These are phyloP conservation scores for Amphirosellinia nigrospora DNA, from an alignment of 495 filamentous ascomycete genomes.

Conservation along the genomic window DNA sequence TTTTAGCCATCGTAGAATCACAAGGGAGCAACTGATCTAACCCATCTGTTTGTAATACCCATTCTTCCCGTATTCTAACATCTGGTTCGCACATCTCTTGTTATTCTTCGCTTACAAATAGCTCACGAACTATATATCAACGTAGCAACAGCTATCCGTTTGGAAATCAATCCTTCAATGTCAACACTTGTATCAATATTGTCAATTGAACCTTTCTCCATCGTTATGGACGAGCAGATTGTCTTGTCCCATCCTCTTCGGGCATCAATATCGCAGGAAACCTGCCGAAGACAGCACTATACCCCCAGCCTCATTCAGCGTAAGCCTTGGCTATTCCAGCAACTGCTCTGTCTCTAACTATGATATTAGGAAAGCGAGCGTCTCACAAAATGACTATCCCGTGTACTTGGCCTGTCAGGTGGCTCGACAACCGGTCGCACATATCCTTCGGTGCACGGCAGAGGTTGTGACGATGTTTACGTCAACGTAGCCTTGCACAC, in stretches of 20 bases:
- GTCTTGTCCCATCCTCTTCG: neutral
- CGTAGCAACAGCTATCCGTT: neutral
- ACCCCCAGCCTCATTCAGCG: neutral
- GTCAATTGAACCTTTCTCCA: neutral
- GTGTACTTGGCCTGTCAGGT: neutral
- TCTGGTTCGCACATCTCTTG: neutral
- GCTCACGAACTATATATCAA: neutral
- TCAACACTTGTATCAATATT: neutral
- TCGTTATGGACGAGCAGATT: neutral
- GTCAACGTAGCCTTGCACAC: neutral
- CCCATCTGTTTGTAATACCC: neutral
- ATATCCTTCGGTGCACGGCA: neutral
- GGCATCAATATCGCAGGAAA: neutral
- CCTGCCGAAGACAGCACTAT: neutral
- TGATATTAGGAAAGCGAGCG: neutral
- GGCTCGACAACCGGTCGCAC: neutral
- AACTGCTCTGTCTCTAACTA: neutral
- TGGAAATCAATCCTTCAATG: neutral
- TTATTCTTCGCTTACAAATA: neutral
- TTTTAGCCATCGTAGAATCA: neutral
- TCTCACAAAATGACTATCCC: neutral
- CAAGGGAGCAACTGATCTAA: neutral
- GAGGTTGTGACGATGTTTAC: conserved; percentile 5
- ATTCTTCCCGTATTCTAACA: neutral
- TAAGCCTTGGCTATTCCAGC: neutral